Evolutionary conservation across 768 basidiomycete species (phyloP), one percentile per base, ranked within the genome.

Genomic region (Gymnopilus junonius): DNA sequence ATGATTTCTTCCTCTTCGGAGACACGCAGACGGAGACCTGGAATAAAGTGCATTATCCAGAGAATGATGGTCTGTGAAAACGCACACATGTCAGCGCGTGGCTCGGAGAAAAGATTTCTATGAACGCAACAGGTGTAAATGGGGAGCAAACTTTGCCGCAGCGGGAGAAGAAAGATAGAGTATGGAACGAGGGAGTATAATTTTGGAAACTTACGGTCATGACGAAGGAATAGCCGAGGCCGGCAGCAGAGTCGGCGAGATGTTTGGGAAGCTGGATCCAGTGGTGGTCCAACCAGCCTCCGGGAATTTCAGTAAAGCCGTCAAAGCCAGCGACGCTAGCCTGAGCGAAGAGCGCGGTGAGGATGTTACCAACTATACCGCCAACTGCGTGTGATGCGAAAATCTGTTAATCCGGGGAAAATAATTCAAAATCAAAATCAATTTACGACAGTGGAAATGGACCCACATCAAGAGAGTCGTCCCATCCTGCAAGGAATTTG

Each of bases 291-390:
- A 97, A 77, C 95, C 95, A 99, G 48, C 96, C 96, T 21, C 95
- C 96, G 53, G 80, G 75, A 65, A 91, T 91, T 0, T 20, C n/a
- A 1, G 86, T 82, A 68, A 81, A 67, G 2, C 93, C 95, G 73
- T 98, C 96, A 67, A 89, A 91, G 46, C 79, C 84, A 23, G 95
- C 93, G 17, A 97, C 82, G 61, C 84, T 85, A 3, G 85, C 69
- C 74, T 97, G 92, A 1, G 95, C 94, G 71, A 97, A 97, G 27
- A 97, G 80, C 15, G 86, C 95, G 3, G 95, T 97, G 67, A 95
- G 81, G 62, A 96, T 74, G 74, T 94, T 94, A 17, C 92, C 93
- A 46, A 92, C 83, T 27, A 94, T 69, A 35, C 93, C 93, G 48
- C 94, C 94, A 46, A 95, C 75, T 21, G 84, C 85, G 70, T 94